A percentile compares a stretch with the other conserved stretches of the same genome.
Conservation (phyloP, 2,329 filamentous ascomycete genomes). For the Epichloe bromicola region DNA sequence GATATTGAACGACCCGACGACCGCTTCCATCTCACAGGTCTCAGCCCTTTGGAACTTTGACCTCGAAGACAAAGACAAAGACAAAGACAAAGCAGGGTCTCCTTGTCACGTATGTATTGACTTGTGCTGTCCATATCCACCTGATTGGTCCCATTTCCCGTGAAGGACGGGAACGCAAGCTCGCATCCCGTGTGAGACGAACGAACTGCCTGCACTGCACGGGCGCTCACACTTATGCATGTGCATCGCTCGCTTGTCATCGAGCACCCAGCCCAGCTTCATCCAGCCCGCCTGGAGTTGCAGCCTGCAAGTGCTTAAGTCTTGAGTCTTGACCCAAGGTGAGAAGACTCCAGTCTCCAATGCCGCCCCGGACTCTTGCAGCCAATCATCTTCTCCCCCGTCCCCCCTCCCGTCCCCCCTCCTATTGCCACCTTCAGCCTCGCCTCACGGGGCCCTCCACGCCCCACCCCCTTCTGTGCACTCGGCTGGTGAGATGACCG, state of each 20-base stretch:
- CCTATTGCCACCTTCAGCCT: background rate
- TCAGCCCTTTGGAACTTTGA: too few relatives aligned
- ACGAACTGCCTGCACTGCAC: background rate
- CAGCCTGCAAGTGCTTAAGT: too few relatives aligned
- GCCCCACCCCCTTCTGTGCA: background rate
- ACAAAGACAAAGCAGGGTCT: background rate
- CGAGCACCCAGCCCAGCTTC: too few relatives aligned
- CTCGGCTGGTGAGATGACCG: background rate
- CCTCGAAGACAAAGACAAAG: background rate
- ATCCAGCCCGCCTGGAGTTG: too few relatives aligned
- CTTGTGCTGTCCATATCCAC: background rate
- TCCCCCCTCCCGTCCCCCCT: background rate
- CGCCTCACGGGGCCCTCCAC: background rate
- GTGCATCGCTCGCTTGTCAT: background rate
- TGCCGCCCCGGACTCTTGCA: background rate
- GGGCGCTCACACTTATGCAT: background rate
- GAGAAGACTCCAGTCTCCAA: background rate
- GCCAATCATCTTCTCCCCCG: background rate
- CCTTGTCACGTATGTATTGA: background rate
- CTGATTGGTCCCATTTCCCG: slow-evolving; percentile 1
- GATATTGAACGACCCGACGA: too few relatives aligned
- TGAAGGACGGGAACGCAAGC: background rate
- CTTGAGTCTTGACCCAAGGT: background rate
- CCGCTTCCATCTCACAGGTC: too few relatives aligned
- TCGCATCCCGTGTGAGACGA: background rate